Evolutionary conservation across 2,329 filamentous ascomycete species (phyloP).

Genomic region (Cryoendolithus antarcticus): DNA sequence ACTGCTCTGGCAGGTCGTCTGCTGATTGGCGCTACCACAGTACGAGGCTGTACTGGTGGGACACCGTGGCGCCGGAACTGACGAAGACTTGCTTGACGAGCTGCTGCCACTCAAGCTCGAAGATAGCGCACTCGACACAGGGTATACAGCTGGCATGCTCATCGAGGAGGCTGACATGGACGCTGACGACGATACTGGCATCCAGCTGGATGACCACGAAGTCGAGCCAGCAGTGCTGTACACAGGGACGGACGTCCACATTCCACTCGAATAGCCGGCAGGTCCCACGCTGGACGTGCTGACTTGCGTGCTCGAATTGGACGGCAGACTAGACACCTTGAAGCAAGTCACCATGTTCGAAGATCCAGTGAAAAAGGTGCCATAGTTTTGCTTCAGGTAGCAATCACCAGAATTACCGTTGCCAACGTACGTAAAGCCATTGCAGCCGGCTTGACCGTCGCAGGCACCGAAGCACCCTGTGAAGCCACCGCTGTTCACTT

Average conservation of each 20-base stretch:
- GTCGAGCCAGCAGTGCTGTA: too few species aligned
- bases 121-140: too few species aligned
- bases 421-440: conserved; percentile 7
- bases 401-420: conserved; percentile 5
- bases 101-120: background rate
- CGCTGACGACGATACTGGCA: too few species aligned
- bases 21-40: conserved; percentile 3
- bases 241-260: too few species aligned
- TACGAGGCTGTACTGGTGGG: conserved; percentile 3
- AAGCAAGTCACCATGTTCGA: too few species aligned
- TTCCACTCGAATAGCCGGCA: too few species aligned
- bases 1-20: conserved; percentile 6
- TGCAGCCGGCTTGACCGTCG: conserved; percentile 3
- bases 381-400: conserved; percentile 7
- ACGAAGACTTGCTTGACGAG: conserved; percentile 5
- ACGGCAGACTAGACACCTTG: too few species aligned
- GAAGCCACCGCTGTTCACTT: conserved; percentile 4
- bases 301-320: too few species aligned
- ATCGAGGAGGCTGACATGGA: too few species aligned
- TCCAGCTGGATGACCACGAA: too few species aligned
- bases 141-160: too few species aligned
- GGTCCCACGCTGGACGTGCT: too few species aligned
- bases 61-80: conserved; percentile 5
- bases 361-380: background rate
- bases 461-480: conserved; percentile 5